Evolutionary conservation across 108 stramenopile species (phyloP).

Genomic region (Seminavis robusta): DNA sequence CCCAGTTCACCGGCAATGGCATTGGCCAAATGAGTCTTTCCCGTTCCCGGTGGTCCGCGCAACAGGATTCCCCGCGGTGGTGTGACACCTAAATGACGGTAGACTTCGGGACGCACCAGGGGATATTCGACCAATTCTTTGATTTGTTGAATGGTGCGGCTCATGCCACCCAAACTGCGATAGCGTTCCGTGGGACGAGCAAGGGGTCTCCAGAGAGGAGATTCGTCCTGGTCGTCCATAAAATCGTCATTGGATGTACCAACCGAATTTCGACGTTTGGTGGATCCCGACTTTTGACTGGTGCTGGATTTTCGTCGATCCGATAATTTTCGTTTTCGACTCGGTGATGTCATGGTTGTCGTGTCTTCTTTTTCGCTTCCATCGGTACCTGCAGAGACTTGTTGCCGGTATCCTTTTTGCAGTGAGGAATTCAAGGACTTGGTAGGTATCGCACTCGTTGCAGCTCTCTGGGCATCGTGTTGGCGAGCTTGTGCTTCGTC

Average conservation of each 20-base stretch:
- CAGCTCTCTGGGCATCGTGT: slow-evolving; percentile 1
- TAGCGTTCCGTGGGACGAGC: slow-evolving; percentile 84
- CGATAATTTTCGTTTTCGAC: slow-evolving; percentile 2
- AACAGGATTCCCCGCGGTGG: slow-evolving; percentile 98
- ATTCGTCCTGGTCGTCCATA: slow-evolving; percentile 1
- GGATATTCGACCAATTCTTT: slow-evolving; percentile 93
- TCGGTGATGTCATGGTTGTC: background rate
- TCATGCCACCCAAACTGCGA: slow-evolving; percentile 79
- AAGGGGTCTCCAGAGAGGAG: slow-evolving; percentile 38
- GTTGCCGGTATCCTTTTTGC: background rate
- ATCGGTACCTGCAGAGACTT: slow-evolving; percentile 1
- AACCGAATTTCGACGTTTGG: slow-evolving; percentile 2
- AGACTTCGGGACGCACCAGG: slow-evolving; percentile 94
- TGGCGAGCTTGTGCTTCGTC: slow-evolving; percentile 1
- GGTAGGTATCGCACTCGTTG: background rate
- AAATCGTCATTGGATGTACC: background rate
- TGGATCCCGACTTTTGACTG: slow-evolving; percentile 31
- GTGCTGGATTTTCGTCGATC: slow-evolving; percentile 1
- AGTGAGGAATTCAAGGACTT: background rate
- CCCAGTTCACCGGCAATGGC: slow-evolving; percentile 68
- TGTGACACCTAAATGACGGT: slow-evolving; percentile 92
- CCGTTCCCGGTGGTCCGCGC: slow-evolving; percentile 97
- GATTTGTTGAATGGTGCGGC: slow-evolving; percentile 58
- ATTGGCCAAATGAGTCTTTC: slow-evolving; percentile 94
- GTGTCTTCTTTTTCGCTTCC: background rate